A percentile compares a stretch with the other conserved stretches of the same genome.
Conservation (phyloP, 73 alveolate genomes). For the Diophrys appendiculata region DNA sequence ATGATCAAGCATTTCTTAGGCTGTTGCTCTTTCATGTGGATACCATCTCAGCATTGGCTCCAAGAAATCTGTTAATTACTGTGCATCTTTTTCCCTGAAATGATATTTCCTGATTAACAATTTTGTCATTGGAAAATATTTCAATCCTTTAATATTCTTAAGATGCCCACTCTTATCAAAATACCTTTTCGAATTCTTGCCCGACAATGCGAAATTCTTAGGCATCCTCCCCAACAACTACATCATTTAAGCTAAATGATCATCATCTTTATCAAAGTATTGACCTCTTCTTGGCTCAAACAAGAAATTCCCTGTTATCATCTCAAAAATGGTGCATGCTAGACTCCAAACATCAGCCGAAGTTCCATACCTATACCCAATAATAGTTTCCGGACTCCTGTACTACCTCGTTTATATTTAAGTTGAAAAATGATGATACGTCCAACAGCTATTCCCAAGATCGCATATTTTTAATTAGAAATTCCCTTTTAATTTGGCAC, state of each 20-base stretch:
- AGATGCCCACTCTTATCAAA: constrained; percentile 67
- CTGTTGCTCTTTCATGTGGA: constrained; percentile 85
- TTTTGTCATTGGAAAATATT: constrained; percentile 84
- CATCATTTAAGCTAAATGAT: constrained; percentile 73
- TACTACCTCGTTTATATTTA: constrained; percentile 81
- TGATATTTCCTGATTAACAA: constrained; percentile 83
- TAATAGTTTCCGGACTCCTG: constrained; percentile 89
- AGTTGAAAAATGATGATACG: constrained; percentile 59
- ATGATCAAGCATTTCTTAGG: constrained; percentile 84
- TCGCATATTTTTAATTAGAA: constrained; percentile 66
- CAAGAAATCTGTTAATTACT: constrained; percentile 83
- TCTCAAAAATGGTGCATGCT: constrained; percentile 84
- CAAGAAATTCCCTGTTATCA: constrained; percentile 82
- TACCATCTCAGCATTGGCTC: constrained; percentile 83
- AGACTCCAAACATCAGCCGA: constrained; percentile 82
- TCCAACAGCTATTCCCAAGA: constrained; percentile 80
- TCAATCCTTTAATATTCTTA: constrained; percentile 70
- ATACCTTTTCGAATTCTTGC: constrained; percentile 50
- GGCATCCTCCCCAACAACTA: constrained; percentile 81
- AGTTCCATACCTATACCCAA: constrained; percentile 74
- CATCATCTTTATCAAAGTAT: constrained; percentile 69
- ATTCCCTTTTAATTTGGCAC: constrained; percentile 18
- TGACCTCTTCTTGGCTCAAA: constrained; percentile 63
- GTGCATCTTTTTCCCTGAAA: constrained; percentile 92
- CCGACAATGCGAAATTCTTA: constrained; percentile 54